Evolutionary conservation across 225 moss, liverwort and hornwort genomes (phyloP), one percentile per base, ranked within the genome.

Genomic region (Pseudoscleropodium purum): DNA sequence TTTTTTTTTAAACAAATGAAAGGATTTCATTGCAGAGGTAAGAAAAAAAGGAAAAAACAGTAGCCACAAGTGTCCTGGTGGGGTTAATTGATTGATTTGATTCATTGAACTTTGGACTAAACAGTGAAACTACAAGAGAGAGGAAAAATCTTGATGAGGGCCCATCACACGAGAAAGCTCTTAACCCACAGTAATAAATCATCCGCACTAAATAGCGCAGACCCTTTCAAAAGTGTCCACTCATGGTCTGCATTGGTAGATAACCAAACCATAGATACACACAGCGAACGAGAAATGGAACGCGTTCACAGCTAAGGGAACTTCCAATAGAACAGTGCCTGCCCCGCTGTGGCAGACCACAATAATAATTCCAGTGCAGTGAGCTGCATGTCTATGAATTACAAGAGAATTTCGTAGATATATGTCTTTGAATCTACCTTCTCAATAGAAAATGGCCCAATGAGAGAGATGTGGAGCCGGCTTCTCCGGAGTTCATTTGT

Each of bases 341-440:
- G 70, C 85, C 68, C 47, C 59, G 37, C 86, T 34, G 62, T 36
- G 70, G 76, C 65, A 90, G 67, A 51, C 85, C 85, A 39, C 92
- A 82, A 92, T 88, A 90, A 92, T 90, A 92, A 74, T 34, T 64
- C 60, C 49, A 33, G 31, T 18, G 20, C 47, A 8, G 18, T 9
- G 61, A 52, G 16, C 1, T 7, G 1, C 17, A 56, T 34, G 74
- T 91, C 88, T 85, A 88, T 12, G 31, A 29, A 23, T 9, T 34
- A 1, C 0, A 7, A 5, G 0, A 15, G 1, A 0, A 18, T 70
- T 43, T 43, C 8, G 4, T 84, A 79, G 87, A 79, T 47, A 39
- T 0, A 0, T 0, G 2, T 0, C 0, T 0, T 0, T 1, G 51
- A 66, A 60, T 86, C 87, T 84, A 79, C 1, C 4, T 14, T 0